These are phyloP conservation scores for Astraeus odoratus DNA, from an alignment of 768 basidiomycete species.

Conservation along the genomic window DNA sequence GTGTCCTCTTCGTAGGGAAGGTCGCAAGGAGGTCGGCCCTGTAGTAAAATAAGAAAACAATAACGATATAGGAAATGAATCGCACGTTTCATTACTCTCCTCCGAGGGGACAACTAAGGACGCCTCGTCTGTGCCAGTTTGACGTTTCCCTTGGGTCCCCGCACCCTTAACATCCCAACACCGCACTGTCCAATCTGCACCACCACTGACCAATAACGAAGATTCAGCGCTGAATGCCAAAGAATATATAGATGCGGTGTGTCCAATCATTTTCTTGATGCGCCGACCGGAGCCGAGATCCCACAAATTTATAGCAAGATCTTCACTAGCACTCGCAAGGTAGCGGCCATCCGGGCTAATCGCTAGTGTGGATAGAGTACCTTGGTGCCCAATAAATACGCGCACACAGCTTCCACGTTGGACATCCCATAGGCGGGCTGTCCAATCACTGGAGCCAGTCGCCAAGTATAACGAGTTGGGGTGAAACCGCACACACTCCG, in stretches of 20 bases:
- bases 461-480: slow-evolving; percentile 97
- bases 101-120: slow-evolving; percentile 30
- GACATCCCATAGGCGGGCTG: slow-evolving; percentile 97
- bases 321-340: slow-evolving; percentile 89
- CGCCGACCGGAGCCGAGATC: slow-evolving; percentile 91
- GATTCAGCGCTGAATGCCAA: slow-evolving; percentile 92
- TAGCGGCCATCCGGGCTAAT: slow-evolving; percentile 92
- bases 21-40: slow-evolving; percentile 85
- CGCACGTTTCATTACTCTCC: slow-evolving; percentile 63
- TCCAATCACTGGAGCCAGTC: slow-evolving; percentile 95
- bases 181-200: slow-evolving; percentile 94
- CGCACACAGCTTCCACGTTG: slow-evolving; percentile 90
- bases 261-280: slow-evolving; percentile 95
- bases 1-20: slow-evolving; percentile 94
- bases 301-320: slow-evolving; percentile 93
- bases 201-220: slow-evolving; percentile 81
- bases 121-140: slow-evolving; percentile 41
- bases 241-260: slow-evolving; percentile 82
- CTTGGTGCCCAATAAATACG: slow-evolving; percentile 94
- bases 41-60: slow-evolving; percentile 10
- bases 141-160: slow-evolving; percentile 59
- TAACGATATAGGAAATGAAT: background rate
- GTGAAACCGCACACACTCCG: slow-evolving; percentile 90
- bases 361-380: slow-evolving; percentile 76
- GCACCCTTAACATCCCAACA: slow-evolving; percentile 92